Evolutionary conservation across 305 asterid genomes (phyloP).

Genomic region (Solanum chacoense): DNA sequence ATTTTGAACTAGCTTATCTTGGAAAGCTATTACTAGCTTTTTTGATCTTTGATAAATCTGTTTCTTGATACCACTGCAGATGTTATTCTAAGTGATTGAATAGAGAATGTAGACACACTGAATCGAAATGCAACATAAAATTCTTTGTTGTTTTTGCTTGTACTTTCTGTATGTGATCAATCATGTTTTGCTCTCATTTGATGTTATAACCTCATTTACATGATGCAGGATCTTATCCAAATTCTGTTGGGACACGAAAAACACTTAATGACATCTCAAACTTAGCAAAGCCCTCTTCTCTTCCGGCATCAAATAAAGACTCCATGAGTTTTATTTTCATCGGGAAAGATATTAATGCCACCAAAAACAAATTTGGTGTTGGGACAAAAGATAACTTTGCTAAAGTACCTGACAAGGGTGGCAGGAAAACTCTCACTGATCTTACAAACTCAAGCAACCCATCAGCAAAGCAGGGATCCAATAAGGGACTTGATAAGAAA

Average conservation of each 20-base stretch:
- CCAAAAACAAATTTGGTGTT: conserved; percentile 1
- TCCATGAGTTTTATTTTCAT: conserved; percentile 25
- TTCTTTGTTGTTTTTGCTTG: not conserved
- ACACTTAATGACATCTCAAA: conserved; percentile 86
- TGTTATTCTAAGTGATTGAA: not conserved
- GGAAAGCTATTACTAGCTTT: not conserved
- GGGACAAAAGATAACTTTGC: conserved; percentile 15
- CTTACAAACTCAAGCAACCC: conserved; percentile 65
- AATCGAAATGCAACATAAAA: not conserved
- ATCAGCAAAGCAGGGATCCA: conserved; percentile 15
- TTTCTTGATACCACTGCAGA: not conserved
- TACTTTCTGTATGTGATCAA: not conserved
- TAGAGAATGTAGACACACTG: not conserved
- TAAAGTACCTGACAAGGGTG: conserved; percentile 38
- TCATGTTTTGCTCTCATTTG: not conserved
- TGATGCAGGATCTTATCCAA: not conserved
- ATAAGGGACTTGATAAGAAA: conserved; percentile 22
- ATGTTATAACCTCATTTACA: not conserved
- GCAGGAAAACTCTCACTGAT: conserved; percentile 66
- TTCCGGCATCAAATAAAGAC: conserved; percentile 33
- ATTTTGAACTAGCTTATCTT: not conserved
- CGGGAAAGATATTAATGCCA: conserved; percentile 36
- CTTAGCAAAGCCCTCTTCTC: conserved; percentile 43
- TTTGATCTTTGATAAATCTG: not conserved
- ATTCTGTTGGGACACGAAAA: conserved; percentile 23